Evolutionary conservation across 768 basidiomycete species (phyloP), one percentile per base, ranked within the genome.

Genomic region (Pholiota microspora): DNA sequence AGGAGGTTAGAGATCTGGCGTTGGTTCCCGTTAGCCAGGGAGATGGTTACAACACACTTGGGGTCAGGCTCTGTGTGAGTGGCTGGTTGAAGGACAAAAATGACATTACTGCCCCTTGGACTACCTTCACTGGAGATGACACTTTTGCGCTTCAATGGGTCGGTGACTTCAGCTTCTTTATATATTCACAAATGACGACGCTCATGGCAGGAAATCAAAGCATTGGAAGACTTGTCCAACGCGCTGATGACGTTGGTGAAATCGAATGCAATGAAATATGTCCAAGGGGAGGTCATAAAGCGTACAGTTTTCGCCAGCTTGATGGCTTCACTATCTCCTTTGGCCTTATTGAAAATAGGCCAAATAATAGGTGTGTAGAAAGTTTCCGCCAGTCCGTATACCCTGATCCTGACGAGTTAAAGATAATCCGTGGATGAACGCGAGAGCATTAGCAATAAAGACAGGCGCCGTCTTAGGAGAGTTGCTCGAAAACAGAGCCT

Each of bases 341-440:
- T 79, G 13, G 75, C 76, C 7, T 73, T 71, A 64, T 65, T 83
- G 45, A 80, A 78, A 59, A 73, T 84, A 36, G 80, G 78, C 6
- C 72, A 78, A 58, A 77, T 83, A 31, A 78, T 83, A 42, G 81
- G 82, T 78, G 59, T 45, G 73, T 64, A 29, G 15, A 21, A 8
- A 35, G 3, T 2, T 29, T n/a, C 32, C 23, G 29, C 49, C 21
- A 29, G 23, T 28, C 27, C 7, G 15, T 16, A 28, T 4, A 51
- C 27, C 16, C 18, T 31, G 50, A 28, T 40, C 57, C 54, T 42
- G 36, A 25, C 6, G 13, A 34, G 7, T 27, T 13, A 29, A 36
- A 82, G 82, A 83, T 66, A 84, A 83, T 62, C 81, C 82, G 2
- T 83, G 81, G 81, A 78, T 78, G 77, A 80, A 80, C 60, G 73